Conservation (phyloP, 495 filamentous ascomycete species). For the Tuber borchii region DNA sequence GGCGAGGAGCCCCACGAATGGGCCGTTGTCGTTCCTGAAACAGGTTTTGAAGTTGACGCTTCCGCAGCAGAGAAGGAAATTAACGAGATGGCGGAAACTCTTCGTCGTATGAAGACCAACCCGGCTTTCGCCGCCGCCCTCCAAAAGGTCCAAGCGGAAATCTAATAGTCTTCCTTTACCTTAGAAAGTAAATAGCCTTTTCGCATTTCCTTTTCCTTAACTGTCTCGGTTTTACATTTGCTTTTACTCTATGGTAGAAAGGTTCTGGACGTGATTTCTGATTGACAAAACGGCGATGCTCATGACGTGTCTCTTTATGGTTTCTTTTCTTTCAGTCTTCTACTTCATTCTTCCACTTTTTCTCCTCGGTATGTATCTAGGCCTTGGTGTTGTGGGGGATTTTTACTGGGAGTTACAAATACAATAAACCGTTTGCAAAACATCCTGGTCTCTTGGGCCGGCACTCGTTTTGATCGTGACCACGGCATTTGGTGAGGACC, state of each 20-base stretch:
- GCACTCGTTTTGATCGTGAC: not conserved
- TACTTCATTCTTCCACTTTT: not conserved
- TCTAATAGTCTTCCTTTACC: not conserved
- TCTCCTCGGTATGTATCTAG: not conserved
- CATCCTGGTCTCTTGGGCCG: not conserved
- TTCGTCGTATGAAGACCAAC: constrained; percentile 26
- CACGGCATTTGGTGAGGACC: not conserved
- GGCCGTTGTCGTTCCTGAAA: constrained; percentile 66
- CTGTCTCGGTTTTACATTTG: not conserved
- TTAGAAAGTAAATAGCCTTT: not conserved
- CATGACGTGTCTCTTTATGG: not conserved
- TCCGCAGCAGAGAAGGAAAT: constrained; percentile 20
- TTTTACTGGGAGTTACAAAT: not conserved
- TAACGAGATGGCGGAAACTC: constrained; percentile 29
- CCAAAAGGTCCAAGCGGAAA: constrained; percentile 27
- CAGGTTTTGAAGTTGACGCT: constrained; percentile 37
- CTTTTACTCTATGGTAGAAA: not conserved
- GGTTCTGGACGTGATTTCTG: not conserved
- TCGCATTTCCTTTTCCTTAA: not conserved
- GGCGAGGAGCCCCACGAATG: constrained; percentile 73
- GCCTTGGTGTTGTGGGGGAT: not conserved
- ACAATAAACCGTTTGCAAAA: not conserved
- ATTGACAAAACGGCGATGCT: not conserved
- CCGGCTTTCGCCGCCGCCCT: constrained; percentile 30
- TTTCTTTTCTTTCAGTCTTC: not conserved